Evolutionary conservation across 2,329 filamentous ascomycete genomes (phyloP).

Genomic region (Epichloe aotearoae): DNA sequence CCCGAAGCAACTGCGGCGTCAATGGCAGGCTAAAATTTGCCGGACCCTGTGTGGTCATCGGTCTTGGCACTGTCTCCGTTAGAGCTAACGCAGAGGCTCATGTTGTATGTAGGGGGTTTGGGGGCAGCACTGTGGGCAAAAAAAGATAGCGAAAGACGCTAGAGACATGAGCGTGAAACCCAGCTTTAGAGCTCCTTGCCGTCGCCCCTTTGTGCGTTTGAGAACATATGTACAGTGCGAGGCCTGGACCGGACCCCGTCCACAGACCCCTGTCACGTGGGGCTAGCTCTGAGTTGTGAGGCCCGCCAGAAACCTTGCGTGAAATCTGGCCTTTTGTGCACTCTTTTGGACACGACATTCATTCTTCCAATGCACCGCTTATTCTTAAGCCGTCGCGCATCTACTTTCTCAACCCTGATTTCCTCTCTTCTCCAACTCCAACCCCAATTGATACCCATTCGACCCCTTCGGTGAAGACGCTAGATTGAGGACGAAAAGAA

Average conservation of each 20-base stretch:
- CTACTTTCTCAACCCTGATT: constrained; percentile 14
- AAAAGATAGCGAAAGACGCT: too few relatives aligned
- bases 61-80: constrained; percentile 1
- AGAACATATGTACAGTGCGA: background rate
- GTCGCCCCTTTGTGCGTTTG: background rate
- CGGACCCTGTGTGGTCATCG: background rate
- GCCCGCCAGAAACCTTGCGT: constrained; percentile 13
- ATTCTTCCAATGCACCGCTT: constrained; percentile 17
- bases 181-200: background rate
- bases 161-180: too few relatives aligned
- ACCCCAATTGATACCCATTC: constrained; percentile 16
- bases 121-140: too few relatives aligned
- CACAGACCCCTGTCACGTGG: constrained; percentile 18
- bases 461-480: constrained; percentile 14
- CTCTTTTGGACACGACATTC: constrained; percentile 30
- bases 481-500: constrained; percentile 16
- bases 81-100: too few relatives aligned
- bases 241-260: background rate
- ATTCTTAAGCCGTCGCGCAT: constrained; percentile 23
- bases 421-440: constrained; percentile 12
- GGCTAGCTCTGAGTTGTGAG: constrained; percentile 7
- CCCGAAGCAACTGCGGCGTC: constrained; percentile 6
- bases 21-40: constrained; percentile 5
- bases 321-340: constrained; percentile 38
- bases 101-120: too few relatives aligned